Evolutionary conservation across 75 land plant genomes (phyloP).

Genomic region (Selaginella moellendorffii): DNA sequence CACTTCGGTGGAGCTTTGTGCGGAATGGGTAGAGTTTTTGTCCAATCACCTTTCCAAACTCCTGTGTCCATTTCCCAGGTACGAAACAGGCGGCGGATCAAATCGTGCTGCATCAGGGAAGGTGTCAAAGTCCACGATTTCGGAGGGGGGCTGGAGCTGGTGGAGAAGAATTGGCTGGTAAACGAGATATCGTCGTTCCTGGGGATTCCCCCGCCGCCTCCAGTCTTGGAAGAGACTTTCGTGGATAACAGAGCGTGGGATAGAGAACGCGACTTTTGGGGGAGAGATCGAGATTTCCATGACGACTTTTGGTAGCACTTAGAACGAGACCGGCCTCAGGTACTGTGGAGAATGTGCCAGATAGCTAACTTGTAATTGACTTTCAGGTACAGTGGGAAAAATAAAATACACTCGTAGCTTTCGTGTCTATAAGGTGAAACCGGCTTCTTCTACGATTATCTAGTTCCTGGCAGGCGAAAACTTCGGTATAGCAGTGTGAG

Average conservation of each 20-base stretch:
- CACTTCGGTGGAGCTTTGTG: conserved; percentile 16
- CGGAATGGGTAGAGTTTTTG: conserved; percentile 28
- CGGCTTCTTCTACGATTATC: too few species aligned
- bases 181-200: conserved; percentile 24
- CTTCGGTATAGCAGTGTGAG: too few species aligned
- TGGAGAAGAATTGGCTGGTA: conserved; percentile 33
- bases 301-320: background rate
- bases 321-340: too few species aligned
- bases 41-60: too few species aligned
- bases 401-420: too few species aligned
- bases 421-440: too few species aligned
- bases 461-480: too few species aligned
- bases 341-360: too few species aligned
- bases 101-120: conserved; percentile 17
- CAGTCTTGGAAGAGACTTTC: background rate
- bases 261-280: background rate
- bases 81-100: conserved; percentile 20
- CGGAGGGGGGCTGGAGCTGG: conserved; percentile 20
- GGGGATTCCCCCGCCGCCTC: conserved; percentile 9
- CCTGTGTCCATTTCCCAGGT: conserved; percentile 9
- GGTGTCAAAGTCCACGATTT: conserved; percentile 22
- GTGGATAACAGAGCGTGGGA: background rate
- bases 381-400: too few species aligned
- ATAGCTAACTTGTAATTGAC: too few species aligned
- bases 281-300: background rate